Conservation (phyloP, 441 rosid genomes). For the Raphanus hybrid region DNA sequence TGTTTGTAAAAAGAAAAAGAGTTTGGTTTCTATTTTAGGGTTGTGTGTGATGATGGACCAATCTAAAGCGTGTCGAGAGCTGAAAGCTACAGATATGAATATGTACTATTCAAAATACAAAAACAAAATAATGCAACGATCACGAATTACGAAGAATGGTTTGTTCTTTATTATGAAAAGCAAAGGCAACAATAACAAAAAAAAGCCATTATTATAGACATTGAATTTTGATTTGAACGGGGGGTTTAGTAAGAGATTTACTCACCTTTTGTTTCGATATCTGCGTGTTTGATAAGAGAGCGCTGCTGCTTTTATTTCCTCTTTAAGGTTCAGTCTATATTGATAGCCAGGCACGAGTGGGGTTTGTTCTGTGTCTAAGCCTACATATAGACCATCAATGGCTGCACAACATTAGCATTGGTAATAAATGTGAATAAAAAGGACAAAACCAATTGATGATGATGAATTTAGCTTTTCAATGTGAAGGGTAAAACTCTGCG, state of each 20-base stretch:
- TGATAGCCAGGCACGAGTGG: constrained; percentile 41
- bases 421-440: constrained; percentile 26
- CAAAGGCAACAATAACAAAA: constrained; percentile 19
- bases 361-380: constrained; percentile 34
- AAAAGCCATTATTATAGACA: constrained; percentile 41
- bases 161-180: constrained; percentile 28
- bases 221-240: neutral
- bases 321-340: constrained; percentile 19
- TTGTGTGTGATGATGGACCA: constrained; percentile 51
- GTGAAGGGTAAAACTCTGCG: constrained; percentile 9
- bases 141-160: constrained; percentile 17
- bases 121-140: constrained; percentile 2
- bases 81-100: constrained; percentile 44
- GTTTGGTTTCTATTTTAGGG: constrained; percentile 38
- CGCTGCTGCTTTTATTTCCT: neutral
- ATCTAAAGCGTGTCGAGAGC: constrained; percentile 48
- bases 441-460: neutral
- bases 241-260: neutral
- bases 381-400: constrained; percentile 41
- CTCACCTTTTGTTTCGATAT: constrained; percentile 33
- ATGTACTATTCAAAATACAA: neutral
- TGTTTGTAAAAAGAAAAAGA: constrained; percentile 38
- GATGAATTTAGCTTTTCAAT: constrained; percentile 10
- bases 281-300: neutral
- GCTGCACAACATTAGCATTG: constrained; percentile 26